These are phyloP conservation scores for Scedosporium apiospermum DNA, from an alignment of 2,329 filamentous ascomycete species.

Conservation along the genomic window DNA sequence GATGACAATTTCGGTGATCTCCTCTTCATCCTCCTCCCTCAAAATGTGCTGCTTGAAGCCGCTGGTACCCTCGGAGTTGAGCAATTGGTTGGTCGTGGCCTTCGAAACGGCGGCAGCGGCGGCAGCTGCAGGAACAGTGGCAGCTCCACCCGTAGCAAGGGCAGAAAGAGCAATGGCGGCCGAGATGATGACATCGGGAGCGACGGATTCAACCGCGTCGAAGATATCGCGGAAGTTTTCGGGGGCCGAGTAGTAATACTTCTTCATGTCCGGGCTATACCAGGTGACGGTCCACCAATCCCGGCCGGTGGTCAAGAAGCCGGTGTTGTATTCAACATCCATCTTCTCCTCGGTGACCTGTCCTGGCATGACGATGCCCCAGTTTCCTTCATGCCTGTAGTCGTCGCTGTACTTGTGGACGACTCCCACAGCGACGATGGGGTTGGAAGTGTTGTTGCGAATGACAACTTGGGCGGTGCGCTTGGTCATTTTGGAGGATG, in stretches of 20 bases:
- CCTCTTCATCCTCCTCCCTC: constrained; percentile 7
- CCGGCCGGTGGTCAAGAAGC: constrained; percentile 10
- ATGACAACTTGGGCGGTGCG: constrained; percentile 9
- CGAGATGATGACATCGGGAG: constrained; percentile 8
- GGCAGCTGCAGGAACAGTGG: constrained; percentile 5
- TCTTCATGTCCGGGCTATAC: constrained; percentile 9
- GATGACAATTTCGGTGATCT: constrained; percentile 10
- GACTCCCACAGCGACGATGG: constrained; percentile 7
- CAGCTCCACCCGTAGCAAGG: constrained; percentile 4
- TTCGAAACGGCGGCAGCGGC: not conserved
- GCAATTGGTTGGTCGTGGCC: constrained; percentile 1
- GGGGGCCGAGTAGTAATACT: constrained; percentile 9
- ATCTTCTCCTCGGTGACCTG: not conserved
- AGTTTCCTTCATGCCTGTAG: constrained; percentile 9
- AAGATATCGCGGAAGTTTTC: constrained; percentile 8
- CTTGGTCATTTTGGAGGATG: constrained; percentile 3
- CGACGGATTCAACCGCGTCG: not conserved
- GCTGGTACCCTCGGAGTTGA: constrained; percentile 7
- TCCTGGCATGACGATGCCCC: constrained; percentile 7
- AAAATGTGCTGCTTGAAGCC: constrained; percentile 12
- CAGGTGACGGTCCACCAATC: constrained; percentile 12
- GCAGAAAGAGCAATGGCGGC: constrained; percentile 9
- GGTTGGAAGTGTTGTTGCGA: constrained; percentile 10
- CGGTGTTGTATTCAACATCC: constrained; percentile 12
- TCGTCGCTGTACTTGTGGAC: constrained; percentile 13